Evolutionary conservation across 2,329 filamentous ascomycete species (phyloP), one percentile per base, ranked within the genome.

Genomic region (Sordariomycetes sp.): DNA sequence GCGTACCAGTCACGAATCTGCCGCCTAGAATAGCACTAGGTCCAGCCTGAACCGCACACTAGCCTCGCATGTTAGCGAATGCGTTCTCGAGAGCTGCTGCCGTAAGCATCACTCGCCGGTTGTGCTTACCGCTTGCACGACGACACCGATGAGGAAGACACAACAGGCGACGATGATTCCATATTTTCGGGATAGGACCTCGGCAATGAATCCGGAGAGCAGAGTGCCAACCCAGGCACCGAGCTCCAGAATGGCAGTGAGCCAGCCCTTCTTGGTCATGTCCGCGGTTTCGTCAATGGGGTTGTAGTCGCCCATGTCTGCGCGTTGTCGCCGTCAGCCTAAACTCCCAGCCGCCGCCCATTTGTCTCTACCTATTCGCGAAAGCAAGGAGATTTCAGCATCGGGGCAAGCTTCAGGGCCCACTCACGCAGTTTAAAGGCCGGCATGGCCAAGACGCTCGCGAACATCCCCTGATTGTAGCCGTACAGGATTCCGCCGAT

Each of bases 401-500:
- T 45, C 15, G 17, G 15, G 39, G 6, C 39, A 7, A 15, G n/a
- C n/a, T 8, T 17, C 39, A 45, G 39, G 15, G 39, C 22, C n/a
- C 22, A 68, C 77, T 62, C 64, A 79, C 77, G 77, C 54, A 67
- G 63, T 61, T 76, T 70, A 59, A 82, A 82, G 4, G 77, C 64
- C 1, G 71, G 71, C 79, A 83, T 82, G 17, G 75, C 74, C 10
- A 83, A 67, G 8, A 90, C 80, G 25, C 86, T 86, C n/a, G 81
- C 81, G 70, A 89, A 88, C 70, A 89, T 85, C 62, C 86, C 87
- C 66, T 89, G 84, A 65, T 90, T 89, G 70, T 89, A 90, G 22
- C 87, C 85, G 66, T 87, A 82, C 1, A 82, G 69, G 2, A 82
- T 71, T 56, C 81, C 81, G 22, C 82, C 82, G 50, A 85, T 80